Evolutionary conservation across 2,329 filamentous ascomycete species (phyloP).

Genomic region (Lachnellula subtilissima): DNA sequence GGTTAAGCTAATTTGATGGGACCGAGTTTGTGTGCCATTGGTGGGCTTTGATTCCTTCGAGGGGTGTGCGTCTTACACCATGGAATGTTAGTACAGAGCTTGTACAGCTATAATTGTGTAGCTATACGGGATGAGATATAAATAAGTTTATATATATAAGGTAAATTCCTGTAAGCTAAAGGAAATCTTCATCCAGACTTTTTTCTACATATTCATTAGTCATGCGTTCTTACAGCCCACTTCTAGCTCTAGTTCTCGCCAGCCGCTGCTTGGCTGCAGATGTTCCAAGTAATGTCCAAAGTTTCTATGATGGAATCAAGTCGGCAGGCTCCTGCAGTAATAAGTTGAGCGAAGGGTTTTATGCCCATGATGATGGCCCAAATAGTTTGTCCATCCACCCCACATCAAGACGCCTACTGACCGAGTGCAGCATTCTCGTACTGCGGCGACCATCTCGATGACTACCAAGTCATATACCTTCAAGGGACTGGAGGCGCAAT

Average conservation of each 20-base stretch:
- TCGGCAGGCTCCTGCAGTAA: slow-evolving; percentile 36
- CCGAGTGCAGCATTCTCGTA: slow-evolving; percentile 33
- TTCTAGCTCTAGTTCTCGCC: background rate
- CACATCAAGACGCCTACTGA: background rate
- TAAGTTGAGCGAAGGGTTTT: slow-evolving; percentile 37
- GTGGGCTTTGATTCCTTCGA: no score
- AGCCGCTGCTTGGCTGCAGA: slow-evolving; percentile 13
- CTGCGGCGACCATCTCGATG: slow-evolving; percentile 42
- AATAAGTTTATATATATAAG: no score
- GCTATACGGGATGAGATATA: no score
- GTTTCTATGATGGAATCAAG: slow-evolving; percentile 39
- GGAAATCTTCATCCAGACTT: no score
- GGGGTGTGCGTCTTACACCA: no score
- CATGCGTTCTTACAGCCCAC: slow-evolving; percentile 2
- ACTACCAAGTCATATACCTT: slow-evolving; percentile 43
- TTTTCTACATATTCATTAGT: no score
- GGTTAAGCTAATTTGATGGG: no score
- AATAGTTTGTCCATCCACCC: slow-evolving; percentile 30
- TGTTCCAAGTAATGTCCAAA: slow-evolving; percentile 38
- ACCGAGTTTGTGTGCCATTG: no score
- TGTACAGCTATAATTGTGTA: no score
- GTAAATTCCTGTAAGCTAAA: no score
- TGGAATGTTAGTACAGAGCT: no score
- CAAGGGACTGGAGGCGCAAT: slow-evolving; percentile 39
- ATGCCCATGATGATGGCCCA: slow-evolving; percentile 35